Conservation (phyloP, 441 rosid species). For the Adansonia rubrostipa region DNA sequence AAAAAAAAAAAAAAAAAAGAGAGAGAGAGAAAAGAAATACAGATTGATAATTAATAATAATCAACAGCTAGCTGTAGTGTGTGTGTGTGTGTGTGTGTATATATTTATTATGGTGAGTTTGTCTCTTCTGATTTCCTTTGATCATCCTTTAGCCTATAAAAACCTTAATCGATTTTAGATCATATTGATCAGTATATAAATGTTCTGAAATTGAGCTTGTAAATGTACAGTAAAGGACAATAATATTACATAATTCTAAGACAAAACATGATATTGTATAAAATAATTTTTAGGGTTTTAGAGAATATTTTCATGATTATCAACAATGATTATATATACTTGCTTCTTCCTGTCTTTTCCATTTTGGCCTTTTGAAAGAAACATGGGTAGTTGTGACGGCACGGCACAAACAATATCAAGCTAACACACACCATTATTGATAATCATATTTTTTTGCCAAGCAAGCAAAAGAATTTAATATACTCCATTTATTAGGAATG, state of each 20-base stretch:
- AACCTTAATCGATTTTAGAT: background rate
- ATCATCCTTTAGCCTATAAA: background rate
- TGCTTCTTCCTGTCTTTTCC: too few species aligned
- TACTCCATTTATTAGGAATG: too few species aligned
- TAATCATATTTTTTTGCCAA: background rate
- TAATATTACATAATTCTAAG: background rate
- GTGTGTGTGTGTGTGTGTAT: too few species aligned
- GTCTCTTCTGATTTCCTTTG: background rate
- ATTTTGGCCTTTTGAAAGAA: background rate
- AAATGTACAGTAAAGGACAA: constrained; percentile 2
- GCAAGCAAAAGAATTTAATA: background rate
- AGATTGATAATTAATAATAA: constrained; percentile 9
- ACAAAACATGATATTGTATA: background rate
- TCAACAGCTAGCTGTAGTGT: background rate
- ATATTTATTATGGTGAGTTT: background rate
- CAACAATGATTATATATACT: background rate
- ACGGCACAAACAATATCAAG: background rate
- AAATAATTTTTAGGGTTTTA: background rate
- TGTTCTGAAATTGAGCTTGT: constrained; percentile 11
- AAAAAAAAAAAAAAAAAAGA: background rate
- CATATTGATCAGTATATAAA: background rate
- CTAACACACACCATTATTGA: background rate
- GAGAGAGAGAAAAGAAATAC: background rate
- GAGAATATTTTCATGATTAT: constrained; percentile 8
- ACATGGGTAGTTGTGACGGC: background rate